These are phyloP conservation scores for Paraphoma sp. DNA, from an alignment of 2,329 filamentous ascomycete species.

Conservation along the genomic window DNA sequence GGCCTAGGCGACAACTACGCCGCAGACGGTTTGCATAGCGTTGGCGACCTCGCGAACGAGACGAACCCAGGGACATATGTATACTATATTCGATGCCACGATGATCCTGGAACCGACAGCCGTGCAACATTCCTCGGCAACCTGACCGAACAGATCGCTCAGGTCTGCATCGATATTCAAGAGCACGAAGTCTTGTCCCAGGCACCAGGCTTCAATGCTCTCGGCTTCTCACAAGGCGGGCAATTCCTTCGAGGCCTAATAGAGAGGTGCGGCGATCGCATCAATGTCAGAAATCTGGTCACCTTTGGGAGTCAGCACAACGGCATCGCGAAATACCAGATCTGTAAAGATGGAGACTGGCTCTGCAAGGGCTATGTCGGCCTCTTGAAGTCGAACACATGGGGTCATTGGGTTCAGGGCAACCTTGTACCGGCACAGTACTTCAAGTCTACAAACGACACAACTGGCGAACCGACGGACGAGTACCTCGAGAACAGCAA, in stretches of 20 bases:
- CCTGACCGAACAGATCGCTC: conserved; percentile 75
- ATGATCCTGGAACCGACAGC: conserved; percentile 72
- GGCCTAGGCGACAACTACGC: conserved; percentile 79
- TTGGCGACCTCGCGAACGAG: conserved; percentile 74
- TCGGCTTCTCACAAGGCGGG: conserved; percentile 95
- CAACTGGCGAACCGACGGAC: conserved; percentile 61
- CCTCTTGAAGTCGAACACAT: conserved; percentile 80
- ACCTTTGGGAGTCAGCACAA: conserved; percentile 94
- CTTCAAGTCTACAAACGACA: conserved; percentile 72
- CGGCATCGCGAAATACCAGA: conserved; percentile 83
- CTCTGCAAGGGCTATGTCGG: conserved; percentile 82
- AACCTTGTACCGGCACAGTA: conserved; percentile 93
- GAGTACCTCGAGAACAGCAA: conserved; percentile 81
- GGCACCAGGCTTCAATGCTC: conserved; percentile 82
- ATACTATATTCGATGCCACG: conserved; percentile 76
- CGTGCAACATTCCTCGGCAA: conserved; percentile 91
- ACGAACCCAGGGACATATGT: conserved; percentile 84
- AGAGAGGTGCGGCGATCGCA: conserved; percentile 79
- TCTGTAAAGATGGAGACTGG: conserved; percentile 75
- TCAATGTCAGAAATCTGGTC: conserved; percentile 75
- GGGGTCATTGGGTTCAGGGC: conserved; percentile 77
- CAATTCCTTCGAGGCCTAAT: conserved; percentile 93
- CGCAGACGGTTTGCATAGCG: conserved; percentile 73
- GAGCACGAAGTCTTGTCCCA: conserved; percentile 79
- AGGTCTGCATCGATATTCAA: conserved; percentile 80